Base-by-base conservation (phyloP, 2,329 filamentous ascomycete species). In the Cladosporium sphaerospermum region DNA sequence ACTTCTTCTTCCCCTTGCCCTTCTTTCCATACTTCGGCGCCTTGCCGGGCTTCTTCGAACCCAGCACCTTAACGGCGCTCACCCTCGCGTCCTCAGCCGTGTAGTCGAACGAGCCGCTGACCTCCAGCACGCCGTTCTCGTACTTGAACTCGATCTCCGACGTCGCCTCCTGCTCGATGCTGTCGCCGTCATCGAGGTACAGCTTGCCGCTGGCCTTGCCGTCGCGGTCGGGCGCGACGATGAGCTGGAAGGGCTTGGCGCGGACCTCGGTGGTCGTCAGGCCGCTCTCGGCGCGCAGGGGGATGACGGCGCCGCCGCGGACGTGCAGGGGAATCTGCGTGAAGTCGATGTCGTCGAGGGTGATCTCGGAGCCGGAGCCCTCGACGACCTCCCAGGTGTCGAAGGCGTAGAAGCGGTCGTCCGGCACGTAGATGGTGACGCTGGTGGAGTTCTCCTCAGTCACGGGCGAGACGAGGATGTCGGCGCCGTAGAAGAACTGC, bases 141-240 rank as follows among this genome's bases (percentile, higher is more conserved):
- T 80, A 89, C 8, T 65, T 59, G 58, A 89, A 85, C 10, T 70
- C 66, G 46, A 89, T 73, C 48, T 79, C 70, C 3, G 76, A 80
- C 13, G 75, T 79, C 0, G 60, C 64, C 1, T 69, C 56, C 37
- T 85, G 85, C 55, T 79, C 70, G 45, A 89, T 59, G 19, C 78
- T 82, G 55, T 83, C 81, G 9, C 88, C 88, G 56, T 92, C 87
- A 59, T 91, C 88, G 4, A 91, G 69, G 65, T 90, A 91, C 53
- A 91, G 72, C 45, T 75, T 73, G 0, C 88, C 88, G 1, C 64
- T 67, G 0, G 88, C 88, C 9, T 71, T 78, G 2, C 83, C 84
- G 47, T 83, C 71, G 0, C 64, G 62, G 3, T 78, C 81, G 0
- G 85, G 76, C 0, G 86, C 83, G 36, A 92, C 75, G 19, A 90